phyloP scores from a whole-genome alignment of 306 rosid genomes.

The Betula pendula region DNA sequence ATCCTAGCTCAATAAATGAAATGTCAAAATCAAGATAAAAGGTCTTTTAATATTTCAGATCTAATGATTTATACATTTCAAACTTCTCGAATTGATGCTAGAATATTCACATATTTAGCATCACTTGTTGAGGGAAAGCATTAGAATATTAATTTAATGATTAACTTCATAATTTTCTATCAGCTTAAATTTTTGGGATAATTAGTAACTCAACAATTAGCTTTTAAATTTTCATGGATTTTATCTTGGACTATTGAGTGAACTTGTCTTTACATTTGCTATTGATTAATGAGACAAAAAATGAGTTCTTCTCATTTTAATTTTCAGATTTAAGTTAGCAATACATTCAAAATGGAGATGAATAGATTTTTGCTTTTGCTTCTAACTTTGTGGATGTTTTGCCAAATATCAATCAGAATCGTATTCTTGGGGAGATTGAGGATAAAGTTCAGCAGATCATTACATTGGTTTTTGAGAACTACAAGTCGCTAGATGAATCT shows the following conservation, averaged over 20 bases:
- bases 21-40: not conserved
- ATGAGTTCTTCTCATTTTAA: not conserved
- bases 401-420: slow-evolving; percentile 24
- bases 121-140: too few species aligned
- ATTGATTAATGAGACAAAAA: not conserved
- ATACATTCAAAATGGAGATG: not conserved
- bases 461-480: slow-evolving; percentile 40
- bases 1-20: not conserved
- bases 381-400: not conserved
- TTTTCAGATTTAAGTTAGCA: not conserved
- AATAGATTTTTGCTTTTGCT: not conserved
- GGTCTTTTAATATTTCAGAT: not conserved
- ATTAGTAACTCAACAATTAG: too few species aligned
- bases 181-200: too few species aligned
- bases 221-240: too few species aligned
- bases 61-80: not conserved
- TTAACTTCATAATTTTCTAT: too few species aligned
- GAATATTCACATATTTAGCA: too few species aligned
- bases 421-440: slow-evolving; percentile 31
- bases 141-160: too few species aligned
- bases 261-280: too few species aligned
- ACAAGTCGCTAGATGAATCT: slow-evolving; percentile 43
- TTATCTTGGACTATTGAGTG: too few species aligned
- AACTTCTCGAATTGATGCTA: too few species aligned
- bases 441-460: slow-evolving; percentile 36